Evolutionary conservation across 75 land plant genomes (phyloP).

Genomic region (Azolla pinnata): DNA sequence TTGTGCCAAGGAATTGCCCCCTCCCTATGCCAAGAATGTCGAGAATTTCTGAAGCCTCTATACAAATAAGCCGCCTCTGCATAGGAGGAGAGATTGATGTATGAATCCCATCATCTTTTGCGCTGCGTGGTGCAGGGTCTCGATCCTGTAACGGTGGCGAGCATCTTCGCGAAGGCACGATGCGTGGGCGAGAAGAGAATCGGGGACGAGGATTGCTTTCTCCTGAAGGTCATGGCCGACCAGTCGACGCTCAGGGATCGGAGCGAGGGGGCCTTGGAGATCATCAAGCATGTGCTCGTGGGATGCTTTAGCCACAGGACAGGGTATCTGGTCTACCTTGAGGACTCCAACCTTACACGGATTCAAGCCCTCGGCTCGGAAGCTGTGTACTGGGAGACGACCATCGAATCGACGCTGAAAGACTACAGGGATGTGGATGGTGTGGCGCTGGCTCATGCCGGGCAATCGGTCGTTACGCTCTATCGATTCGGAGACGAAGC

Average conservation of each 20-base stretch:
- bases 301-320: too few relatives aligned
- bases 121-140: conserved; percentile 23
- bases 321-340: conserved; percentile 31
- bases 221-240: conserved; percentile 34
- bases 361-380: conserved; percentile 32
- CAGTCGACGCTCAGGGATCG: conserved; percentile 21
- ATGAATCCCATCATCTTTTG: background rate
- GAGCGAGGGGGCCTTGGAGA: conserved; percentile 38
- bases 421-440: conserved; percentile 43
- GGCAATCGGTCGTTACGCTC: conserved; percentile 26
- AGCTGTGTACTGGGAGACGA: conserved; percentile 38
- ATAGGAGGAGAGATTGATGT: background rate
- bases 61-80: too few relatives aligned
- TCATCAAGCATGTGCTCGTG: conserved; percentile 37
- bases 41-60: too few relatives aligned
- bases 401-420: conserved; percentile 26
- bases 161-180: conserved; percentile 32
- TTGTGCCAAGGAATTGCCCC: too few relatives aligned
- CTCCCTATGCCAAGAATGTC: too few relatives aligned
- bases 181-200: conserved; percentile 44
- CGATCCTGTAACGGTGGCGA: conserved; percentile 36
- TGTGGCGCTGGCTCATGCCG: conserved; percentile 34
- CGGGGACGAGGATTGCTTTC: conserved; percentile 43
- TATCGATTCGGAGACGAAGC: conserved; percentile 41
- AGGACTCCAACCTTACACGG: conserved; percentile 41